phyloP scores from a whole-genome alignment of 2,329 filamentous ascomycete species.

The Cyclaneusma minus region DNA sequence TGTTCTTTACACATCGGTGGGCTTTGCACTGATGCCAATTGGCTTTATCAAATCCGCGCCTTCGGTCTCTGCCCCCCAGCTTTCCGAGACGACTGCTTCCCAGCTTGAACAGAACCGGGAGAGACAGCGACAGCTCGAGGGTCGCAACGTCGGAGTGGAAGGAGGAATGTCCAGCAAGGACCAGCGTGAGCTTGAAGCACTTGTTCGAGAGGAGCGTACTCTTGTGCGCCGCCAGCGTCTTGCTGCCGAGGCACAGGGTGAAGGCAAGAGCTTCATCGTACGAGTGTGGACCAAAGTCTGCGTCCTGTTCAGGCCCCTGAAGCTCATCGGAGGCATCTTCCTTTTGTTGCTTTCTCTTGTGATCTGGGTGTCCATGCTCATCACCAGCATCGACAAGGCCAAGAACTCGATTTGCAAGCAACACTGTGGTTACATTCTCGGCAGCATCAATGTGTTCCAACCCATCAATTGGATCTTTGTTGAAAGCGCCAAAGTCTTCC shows the following conservation, averaged over 20 bases:
- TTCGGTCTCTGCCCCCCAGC: slow-evolving; percentile 64
- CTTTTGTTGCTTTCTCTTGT: slow-evolving; percentile 60
- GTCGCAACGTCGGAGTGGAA: slow-evolving; percentile 62
- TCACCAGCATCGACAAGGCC: slow-evolving; percentile 91
- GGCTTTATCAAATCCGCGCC: slow-evolving; percentile 87
- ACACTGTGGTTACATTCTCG: slow-evolving; percentile 83
- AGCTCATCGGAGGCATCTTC: slow-evolving; percentile 70
- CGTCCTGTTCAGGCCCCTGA: slow-evolving; percentile 73
- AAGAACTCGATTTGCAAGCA: slow-evolving; percentile 87
- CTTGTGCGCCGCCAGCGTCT: slow-evolving; percentile 79
- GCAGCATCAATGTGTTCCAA: slow-evolving; percentile 81
- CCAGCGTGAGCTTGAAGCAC: slow-evolving; percentile 70
- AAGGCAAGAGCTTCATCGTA: slow-evolving; percentile 61
- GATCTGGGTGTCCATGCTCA: slow-evolving; percentile 82
- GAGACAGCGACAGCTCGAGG: slow-evolving; percentile 79
- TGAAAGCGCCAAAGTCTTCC: slow-evolving; percentile 68
- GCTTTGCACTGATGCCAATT: slow-evolving; percentile 76
- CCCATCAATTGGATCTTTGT: slow-evolving; percentile 85
- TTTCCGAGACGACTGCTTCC: slow-evolving; percentile 61
- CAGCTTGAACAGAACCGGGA: slow-evolving; percentile 81
- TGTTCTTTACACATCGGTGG: slow-evolving; percentile 74
- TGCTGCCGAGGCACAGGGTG: slow-evolving; percentile 65
- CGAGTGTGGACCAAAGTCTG: slow-evolving; percentile 66
- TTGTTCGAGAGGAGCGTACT: slow-evolving; percentile 83
- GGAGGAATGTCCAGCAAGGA: slow-evolving; percentile 72